phyloP scores from a whole-genome alignment of 2,329 filamentous ascomycete species.

The Diaporthe helianthi region DNA sequence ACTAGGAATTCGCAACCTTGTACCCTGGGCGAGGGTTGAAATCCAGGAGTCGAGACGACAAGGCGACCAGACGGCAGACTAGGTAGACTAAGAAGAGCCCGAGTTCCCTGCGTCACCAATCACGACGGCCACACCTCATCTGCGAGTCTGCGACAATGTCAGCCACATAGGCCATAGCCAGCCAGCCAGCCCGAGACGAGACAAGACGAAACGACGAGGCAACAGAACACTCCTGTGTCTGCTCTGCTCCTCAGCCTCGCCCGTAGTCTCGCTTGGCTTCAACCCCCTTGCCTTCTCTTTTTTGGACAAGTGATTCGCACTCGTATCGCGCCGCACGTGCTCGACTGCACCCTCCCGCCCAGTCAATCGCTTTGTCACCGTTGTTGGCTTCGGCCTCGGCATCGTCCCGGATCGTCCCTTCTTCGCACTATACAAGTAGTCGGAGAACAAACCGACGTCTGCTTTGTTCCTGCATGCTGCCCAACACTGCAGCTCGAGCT shows the following conservation, averaged over 20 bases:
- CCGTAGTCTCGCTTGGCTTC: neutral
- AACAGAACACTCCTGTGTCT: slow-evolving; percentile 18
- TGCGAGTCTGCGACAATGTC: slow-evolving; percentile 14
- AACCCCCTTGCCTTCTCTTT: neutral
- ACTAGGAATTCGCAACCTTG: neutral
- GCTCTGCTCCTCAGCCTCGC: slow-evolving; percentile 10
- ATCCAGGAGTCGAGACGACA: too few species aligned
- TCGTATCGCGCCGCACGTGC: slow-evolving; percentile 20
- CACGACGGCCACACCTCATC: slow-evolving; percentile 22
- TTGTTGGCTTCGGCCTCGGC: slow-evolving; percentile 9
- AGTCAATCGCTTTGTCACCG: slow-evolving; percentile 23
- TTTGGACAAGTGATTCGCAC: neutral
- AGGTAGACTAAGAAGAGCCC: neutral
- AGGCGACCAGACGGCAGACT: neutral
- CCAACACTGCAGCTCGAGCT: neutral
- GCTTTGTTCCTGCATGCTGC: slow-evolving; percentile 18
- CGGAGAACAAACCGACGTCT: too few species aligned
- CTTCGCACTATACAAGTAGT: too few species aligned
- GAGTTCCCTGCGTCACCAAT: slow-evolving; percentile 4
- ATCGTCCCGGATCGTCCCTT: neutral
- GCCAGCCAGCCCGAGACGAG: slow-evolving; percentile 25
- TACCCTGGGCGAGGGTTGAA: neutral
- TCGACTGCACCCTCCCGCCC: slow-evolving; percentile 2
- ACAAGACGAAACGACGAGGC: slow-evolving; percentile 22
- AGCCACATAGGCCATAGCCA: too few species aligned